phyloP scores from a whole-genome alignment of 2,329 filamentous ascomycete species.

The Penicillium aurantiogriseum region DNA sequence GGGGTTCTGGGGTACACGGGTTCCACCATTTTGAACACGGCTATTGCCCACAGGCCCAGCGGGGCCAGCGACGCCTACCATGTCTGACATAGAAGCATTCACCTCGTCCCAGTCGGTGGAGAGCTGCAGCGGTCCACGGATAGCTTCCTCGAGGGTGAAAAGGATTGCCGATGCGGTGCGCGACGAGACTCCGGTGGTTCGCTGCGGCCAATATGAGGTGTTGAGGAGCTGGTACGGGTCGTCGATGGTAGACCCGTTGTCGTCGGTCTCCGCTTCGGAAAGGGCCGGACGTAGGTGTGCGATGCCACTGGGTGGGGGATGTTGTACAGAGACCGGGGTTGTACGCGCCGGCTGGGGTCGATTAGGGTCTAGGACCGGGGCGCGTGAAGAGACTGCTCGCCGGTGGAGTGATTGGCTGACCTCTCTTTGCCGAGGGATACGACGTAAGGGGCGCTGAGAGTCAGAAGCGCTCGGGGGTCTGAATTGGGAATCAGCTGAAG shows the following conservation, averaged over 20 bases:
- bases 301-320: constrained; percentile 19
- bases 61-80: constrained; percentile 60
- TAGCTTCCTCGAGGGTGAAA: constrained; percentile 85
- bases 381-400: constrained; percentile 48
- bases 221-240: constrained; percentile 30
- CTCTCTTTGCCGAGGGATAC: constrained; percentile 52
- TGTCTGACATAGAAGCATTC: constrained; percentile 87
- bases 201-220: constrained; percentile 54
- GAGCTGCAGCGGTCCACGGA: constrained; percentile 78
- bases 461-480: constrained; percentile 54
- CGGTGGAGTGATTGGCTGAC: constrained; percentile 41
- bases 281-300: constrained; percentile 30
- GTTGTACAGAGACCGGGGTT: constrained; percentile 28
- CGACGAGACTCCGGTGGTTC: constrained; percentile 66
- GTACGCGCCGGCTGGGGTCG: constrained; percentile 27
- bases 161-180: constrained; percentile 87
- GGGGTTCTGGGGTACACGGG: constrained; percentile 52
- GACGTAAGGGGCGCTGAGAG: constrained; percentile 53
- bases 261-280: constrained; percentile 37
- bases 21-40: constrained; percentile 57
- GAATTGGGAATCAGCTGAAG: constrained; percentile 39
- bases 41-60: constrained; percentile 50
- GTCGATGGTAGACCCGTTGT: constrained; percentile 34
- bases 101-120: constrained; percentile 83
- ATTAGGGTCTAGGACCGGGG: constrained; percentile 33